These are phyloP conservation scores for Loxodes magnus DNA, from an alignment of 73 alveolate genomes.

Conservation along the genomic window DNA sequence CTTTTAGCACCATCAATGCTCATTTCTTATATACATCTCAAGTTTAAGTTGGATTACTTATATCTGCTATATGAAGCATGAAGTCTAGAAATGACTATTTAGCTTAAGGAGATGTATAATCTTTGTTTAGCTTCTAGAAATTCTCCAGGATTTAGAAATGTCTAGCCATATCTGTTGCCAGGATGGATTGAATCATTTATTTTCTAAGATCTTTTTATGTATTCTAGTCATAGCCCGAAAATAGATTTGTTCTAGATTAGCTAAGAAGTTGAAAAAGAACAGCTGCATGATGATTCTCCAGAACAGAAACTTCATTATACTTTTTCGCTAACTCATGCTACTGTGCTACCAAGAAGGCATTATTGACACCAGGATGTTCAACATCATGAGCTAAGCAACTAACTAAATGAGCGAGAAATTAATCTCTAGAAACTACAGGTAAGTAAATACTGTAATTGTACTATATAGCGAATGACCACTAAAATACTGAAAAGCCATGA, in stretches of 20 bases:
- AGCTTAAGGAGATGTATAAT: constrained; percentile 19
- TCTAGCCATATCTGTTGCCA: constrained; percentile 61
- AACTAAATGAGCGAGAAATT: constrained; percentile 26
- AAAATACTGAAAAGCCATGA: constrained; percentile 9
- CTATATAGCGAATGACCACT: background rate
- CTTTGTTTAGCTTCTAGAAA: constrained; percentile 20
- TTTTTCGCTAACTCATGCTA: constrained; percentile 38
- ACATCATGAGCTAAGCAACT: constrained; percentile 66
- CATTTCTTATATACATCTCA: constrained; percentile 38
- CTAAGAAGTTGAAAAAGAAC: constrained; percentile 38
- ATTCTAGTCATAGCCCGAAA: constrained; percentile 17
- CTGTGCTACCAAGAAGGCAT: constrained; percentile 46
- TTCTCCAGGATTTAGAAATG: constrained; percentile 27
- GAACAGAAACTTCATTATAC: constrained; percentile 65
- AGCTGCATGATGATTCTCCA: constrained; percentile 81
- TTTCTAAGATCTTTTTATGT: constrained; percentile 30
- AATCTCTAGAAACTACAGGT: too few relatives aligned
- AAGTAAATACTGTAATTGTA: too few relatives aligned
- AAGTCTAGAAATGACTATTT: constrained; percentile 39
- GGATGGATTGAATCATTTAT: constrained; percentile 38
- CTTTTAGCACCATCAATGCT: constrained; percentile 35
- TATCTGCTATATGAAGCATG: constrained; percentile 60
- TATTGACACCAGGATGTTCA: constrained; percentile 81
- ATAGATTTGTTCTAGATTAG: constrained; percentile 32
- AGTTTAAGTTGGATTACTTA: constrained; percentile 47